Conservation (phyloP, 495 filamentous ascomycete species). For the Penicillium soppii region DNA sequence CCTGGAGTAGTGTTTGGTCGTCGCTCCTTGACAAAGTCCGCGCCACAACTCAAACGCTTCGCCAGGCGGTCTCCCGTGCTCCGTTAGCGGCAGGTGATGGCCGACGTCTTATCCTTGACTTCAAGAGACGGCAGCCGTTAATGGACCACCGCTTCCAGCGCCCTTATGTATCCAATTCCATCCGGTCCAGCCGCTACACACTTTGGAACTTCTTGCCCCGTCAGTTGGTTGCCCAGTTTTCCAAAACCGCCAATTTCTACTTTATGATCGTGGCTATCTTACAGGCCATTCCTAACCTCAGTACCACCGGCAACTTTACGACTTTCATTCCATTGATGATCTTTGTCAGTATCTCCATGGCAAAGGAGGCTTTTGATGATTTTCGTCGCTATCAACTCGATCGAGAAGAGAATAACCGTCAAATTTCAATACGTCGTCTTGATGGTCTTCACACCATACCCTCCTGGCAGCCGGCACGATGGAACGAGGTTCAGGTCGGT, state of each 20-base stretch:
- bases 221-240: conserved; percentile 86
- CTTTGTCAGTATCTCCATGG: conserved; percentile 84
- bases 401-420: conserved; percentile 80
- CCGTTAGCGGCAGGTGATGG: too few species aligned
- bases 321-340: conserved; percentile 83
- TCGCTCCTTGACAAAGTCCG: too few species aligned
- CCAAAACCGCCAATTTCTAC: conserved; percentile 88
- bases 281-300: conserved; percentile 87
- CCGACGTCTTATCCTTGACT: too few species aligned
- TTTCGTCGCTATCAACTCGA: conserved; percentile 81
- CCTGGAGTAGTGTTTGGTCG: too few species aligned
- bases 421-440: conserved; percentile 56
- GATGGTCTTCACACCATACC: conserved; percentile 30
- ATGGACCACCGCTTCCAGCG: too few species aligned
- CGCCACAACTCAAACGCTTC: too few species aligned
- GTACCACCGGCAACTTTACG: conserved; percentile 86
- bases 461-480: conserved; percentile 67
- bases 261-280: conserved; percentile 85
- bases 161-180: too few species aligned
- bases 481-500: conserved; percentile 80
- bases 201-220: conserved; percentile 90
- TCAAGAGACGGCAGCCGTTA: too few species aligned
- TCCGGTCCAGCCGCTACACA: conserved; percentile 85
- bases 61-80: too few species aligned
- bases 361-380: conserved; percentile 92